phyloP scores from a whole-genome alignment of 2,329 filamentous ascomycete genomes.

The Furcasterigmium furcatum region DNA sequence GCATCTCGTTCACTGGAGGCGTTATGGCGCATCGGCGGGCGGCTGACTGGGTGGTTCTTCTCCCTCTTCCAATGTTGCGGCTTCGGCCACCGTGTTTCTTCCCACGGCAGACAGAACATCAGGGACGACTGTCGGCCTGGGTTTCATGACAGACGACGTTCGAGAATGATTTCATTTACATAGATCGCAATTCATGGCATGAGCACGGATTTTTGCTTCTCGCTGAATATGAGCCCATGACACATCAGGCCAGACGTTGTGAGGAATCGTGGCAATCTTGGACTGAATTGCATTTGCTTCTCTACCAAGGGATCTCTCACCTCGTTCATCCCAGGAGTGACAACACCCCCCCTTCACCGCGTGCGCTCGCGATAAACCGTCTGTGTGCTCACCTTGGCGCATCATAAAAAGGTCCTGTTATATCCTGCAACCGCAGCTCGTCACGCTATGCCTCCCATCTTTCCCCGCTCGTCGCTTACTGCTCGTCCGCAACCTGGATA shows the following conservation, averaged over 20 bases:
- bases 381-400: background rate
- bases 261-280: background rate
- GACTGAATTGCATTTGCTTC: too few relatives aligned
- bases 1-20: background rate
- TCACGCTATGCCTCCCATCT: background rate
- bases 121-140: background rate
- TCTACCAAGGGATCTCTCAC: too few relatives aligned
- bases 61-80: background rate
- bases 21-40: background rate
- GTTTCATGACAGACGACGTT: background rate
- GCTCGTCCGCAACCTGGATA: slow-evolving; percentile 68
- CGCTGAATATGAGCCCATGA: too few relatives aligned
- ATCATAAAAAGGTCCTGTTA: background rate
- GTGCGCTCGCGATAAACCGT: too few relatives aligned
- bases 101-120: too few relatives aligned
- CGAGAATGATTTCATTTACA: background rate
- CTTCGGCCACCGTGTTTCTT: background rate
- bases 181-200: background rate
- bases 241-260: too few relatives aligned
- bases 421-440: background rate
- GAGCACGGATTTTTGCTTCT: background rate
- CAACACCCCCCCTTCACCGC: too few relatives aligned
- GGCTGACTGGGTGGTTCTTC: background rate
- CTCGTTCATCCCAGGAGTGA: too few relatives aligned
- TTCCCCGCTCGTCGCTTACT: slow-evolving; percentile 23